These are phyloP conservation scores for Tagetes patula DNA, from an alignment of 129 eudicot genomes.

Conservation along the genomic window DNA sequence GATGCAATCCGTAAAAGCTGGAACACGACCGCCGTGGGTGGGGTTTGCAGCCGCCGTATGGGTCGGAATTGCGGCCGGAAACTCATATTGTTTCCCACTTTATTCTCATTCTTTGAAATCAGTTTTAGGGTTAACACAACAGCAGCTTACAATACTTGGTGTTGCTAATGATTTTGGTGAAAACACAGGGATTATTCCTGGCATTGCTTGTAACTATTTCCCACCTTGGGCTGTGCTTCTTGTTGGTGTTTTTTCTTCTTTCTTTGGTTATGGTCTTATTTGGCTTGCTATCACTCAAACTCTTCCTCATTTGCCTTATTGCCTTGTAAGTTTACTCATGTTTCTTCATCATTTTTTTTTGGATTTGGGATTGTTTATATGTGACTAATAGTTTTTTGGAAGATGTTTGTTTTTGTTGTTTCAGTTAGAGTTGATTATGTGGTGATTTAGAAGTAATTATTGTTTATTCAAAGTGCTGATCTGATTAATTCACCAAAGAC, in stretches of 20 bases:
- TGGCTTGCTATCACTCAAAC: conserved; percentile 92
- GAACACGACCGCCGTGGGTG: conserved; percentile 98
- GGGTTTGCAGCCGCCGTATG: conserved; percentile 92
- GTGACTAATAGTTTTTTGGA: not conserved
- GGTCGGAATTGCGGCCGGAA: conserved; percentile 85
- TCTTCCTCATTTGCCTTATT: conserved; percentile 66
- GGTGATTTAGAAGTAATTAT: not conserved
- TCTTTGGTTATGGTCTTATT: conserved; percentile 82
- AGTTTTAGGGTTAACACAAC: conserved; percentile 79
- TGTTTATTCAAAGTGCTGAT: not conserved
- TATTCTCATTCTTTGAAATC: conserved; percentile 74
- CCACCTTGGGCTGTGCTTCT: conserved; percentile 86
- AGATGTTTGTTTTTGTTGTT: no score
- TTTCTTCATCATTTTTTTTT: not conserved
- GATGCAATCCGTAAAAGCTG: conserved; percentile 49
- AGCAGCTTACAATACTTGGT: conserved; percentile 77
- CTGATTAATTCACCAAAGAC: not conserved
- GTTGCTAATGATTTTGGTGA: conserved; percentile 98
- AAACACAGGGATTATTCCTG: conserved; percentile 81
- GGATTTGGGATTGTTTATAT: not conserved
- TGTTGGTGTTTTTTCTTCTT: conserved; percentile 57
- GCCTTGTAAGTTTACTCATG: conserved; percentile 59
- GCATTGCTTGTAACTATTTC: conserved; percentile 77
- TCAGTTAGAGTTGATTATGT: no score
- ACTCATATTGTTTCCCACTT: conserved; percentile 71